A percentile compares a stretch with the other conserved stretches of the same genome.
phyloP scores from a whole-genome alignment of 768 basidiomycete species.

The Lenzites betulinus region DNA sequence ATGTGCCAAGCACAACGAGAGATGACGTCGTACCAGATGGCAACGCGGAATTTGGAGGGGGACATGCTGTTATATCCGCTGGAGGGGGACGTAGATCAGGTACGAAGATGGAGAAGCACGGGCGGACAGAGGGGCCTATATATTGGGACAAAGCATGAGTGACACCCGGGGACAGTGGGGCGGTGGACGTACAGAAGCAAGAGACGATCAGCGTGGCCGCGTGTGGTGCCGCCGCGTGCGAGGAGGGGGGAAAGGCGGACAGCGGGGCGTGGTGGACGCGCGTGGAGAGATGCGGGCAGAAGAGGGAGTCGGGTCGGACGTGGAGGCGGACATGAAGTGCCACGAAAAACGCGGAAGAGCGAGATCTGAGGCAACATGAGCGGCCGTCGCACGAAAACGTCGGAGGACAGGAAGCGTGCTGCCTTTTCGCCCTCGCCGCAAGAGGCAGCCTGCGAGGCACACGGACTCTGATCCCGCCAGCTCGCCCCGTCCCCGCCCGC shows the following conservation, averaged over 20 bases:
- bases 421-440: background rate
- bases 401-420: conserved; percentile 3
- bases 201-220: background rate
- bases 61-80: background rate
- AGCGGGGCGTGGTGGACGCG: background rate
- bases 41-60: conserved; percentile 47
- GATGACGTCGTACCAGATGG: conserved; percentile 49
- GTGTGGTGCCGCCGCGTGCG: background rate
- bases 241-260: background rate
- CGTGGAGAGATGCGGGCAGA: background rate
- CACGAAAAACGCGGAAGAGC: conserved; percentile 15
- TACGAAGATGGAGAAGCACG: conserved; percentile 2
- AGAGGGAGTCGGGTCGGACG: background rate
- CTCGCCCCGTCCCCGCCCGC: background rate
- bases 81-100: conserved; percentile 5
- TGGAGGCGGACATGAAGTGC: background rate
- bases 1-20: background rate
- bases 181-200: conserved; percentile 7
- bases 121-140: background rate
- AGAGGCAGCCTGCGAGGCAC: conserved; percentile 33
- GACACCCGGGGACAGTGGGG: background rate
- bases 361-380: background rate
- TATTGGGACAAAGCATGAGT: conserved; percentile 4
- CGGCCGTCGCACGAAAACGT: conserved; percentile 13
- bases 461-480: conserved; percentile 23